These are phyloP conservation scores for Neofusicoccum cordaticola DNA, from an alignment of 2,329 filamentous ascomycete species.

Conservation along the genomic window DNA sequence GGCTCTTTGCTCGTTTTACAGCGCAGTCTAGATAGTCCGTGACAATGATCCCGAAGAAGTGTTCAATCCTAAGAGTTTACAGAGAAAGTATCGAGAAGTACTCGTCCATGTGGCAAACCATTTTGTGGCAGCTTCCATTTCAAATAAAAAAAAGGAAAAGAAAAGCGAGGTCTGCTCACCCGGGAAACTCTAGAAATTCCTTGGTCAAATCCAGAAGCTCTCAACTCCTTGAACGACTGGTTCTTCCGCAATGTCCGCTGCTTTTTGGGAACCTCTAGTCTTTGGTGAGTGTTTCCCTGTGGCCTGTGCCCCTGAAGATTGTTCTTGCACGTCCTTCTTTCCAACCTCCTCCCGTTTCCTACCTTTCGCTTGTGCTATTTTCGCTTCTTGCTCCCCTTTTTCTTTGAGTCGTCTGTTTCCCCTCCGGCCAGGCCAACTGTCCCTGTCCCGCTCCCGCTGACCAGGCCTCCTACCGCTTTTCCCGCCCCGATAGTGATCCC, in stretches of 20 bases:
- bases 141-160: no score
- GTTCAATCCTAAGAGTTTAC: background rate
- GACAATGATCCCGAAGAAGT: background rate
- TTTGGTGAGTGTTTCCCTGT: background rate
- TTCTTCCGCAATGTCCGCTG: background rate
- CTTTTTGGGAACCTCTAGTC: background rate
- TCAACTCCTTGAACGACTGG: background rate
- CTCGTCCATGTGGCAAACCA: background rate
- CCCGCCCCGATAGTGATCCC: conserved; percentile 34
- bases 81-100: background rate
- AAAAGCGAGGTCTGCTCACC: background rate
- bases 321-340: background rate
- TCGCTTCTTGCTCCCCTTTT: conserved; percentile 11
- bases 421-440: conserved; percentile 26
- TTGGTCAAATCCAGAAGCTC: conserved; percentile 7
- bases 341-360: background rate
- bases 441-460: conserved; percentile 20
- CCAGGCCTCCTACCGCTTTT: conserved; percentile 32
- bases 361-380: background rate
- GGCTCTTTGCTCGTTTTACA: background rate
- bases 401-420: conserved; percentile 19
- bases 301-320: background rate
- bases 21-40: background rate
- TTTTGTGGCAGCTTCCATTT: background rate
- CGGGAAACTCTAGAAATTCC: background rate